Evolutionary conservation across 2,329 filamentous ascomycete genomes (phyloP).

Genomic region (Fusarium denticulatum): DNA sequence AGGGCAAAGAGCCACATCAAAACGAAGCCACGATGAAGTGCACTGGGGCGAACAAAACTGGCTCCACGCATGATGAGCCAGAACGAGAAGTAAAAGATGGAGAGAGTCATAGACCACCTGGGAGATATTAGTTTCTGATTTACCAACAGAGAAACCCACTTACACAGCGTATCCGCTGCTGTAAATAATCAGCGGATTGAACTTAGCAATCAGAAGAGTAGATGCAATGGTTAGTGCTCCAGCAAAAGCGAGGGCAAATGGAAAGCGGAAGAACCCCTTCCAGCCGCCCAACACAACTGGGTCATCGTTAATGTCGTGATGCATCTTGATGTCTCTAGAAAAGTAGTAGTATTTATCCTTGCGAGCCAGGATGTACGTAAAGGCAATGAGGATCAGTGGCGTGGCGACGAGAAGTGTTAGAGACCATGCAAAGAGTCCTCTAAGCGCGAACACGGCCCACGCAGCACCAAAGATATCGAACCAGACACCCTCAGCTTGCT

Average conservation of each 20-base stretch:
- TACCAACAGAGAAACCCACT: slow-evolving; percentile 29
- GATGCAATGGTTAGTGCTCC: slow-evolving; percentile 75
- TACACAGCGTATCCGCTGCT: slow-evolving; percentile 84
- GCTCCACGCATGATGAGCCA: slow-evolving; percentile 87
- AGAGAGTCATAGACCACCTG: slow-evolving; percentile 84
- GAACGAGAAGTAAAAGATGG: slow-evolving; percentile 80
- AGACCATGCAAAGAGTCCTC: slow-evolving; percentile 88
- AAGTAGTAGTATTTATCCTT: slow-evolving; percentile 91
- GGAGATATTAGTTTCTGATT: slow-evolving; percentile 22
- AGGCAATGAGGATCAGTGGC: slow-evolving; percentile 75
- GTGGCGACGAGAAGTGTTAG: slow-evolving; percentile 83
- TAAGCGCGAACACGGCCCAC: slow-evolving; percentile 82
- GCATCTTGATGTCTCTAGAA: slow-evolving; percentile 65
- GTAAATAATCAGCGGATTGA: slow-evolving; percentile 92
- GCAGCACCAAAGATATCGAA: slow-evolving; percentile 88
- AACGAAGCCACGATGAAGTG: slow-evolving; percentile 82
- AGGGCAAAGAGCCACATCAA: slow-evolving; percentile 85
- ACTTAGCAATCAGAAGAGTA: slow-evolving; percentile 78
- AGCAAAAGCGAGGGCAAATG: slow-evolving; percentile 76
- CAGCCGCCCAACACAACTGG: slow-evolving; percentile 75
- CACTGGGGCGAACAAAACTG: slow-evolving; percentile 83
- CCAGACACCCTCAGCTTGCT: slow-evolving; percentile 80
- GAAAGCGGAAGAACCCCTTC: slow-evolving; percentile 86
- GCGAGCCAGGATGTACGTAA: slow-evolving; percentile 75
- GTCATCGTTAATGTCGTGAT: slow-evolving; percentile 67